Evolutionary conservation across 2,329 filamentous ascomycete genomes (phyloP), one percentile per base, ranked within the genome.

Genomic region (Monosporascus sp.): DNA sequence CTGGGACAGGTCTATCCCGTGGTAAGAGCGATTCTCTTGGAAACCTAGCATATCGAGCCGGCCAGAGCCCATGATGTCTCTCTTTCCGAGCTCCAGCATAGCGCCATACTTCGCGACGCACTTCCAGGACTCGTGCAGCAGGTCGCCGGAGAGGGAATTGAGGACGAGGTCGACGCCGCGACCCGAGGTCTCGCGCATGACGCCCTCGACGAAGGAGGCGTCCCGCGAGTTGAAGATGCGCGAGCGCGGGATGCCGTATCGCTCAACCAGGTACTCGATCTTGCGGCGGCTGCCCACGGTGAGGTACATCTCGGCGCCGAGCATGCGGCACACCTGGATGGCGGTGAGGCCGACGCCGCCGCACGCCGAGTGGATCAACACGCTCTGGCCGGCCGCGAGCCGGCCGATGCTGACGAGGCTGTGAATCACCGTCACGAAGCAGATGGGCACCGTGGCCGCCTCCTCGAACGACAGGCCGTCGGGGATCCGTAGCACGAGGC

Each of bases 21-120:
- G 56, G 28, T 70, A 74, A 2, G 64, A 65, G 0, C 70, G 63
- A 4, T 69, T 71, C 1, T 55, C 57, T 3, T 69, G 62, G 40
- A 82, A 81, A 0, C 68, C 65, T 1, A 68, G 57, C 75, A 81
- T 77, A 2, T 72, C 70, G 5, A 81, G 65, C 6, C 66, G 60
- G 2, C 68, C 71, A 22, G 72, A 68, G 1, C 70, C 69, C 1
- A 70, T 58, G 2, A 77, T 63, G 46, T 78, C 74, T 6, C 69
- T 62, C 56, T 73, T 74, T 7, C 74, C 74, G n/a, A 79, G 71
- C 50, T 79, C 76, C 0, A 79, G 52, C 63, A 80, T 72, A 3
- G 61, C 67, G 0, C 75, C 77, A 47, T 72, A 75, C 5, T 67
- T 60, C 1, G 76, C 74, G 3, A 80, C 63, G 46, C 74, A 77